Percentiles rank a stretch among this genome's conserved stretches.
These are phyloP conservation scores for Serendipita indica DNA, from an alignment of 768 basidiomycete genomes.

Conservation along the genomic window DNA sequence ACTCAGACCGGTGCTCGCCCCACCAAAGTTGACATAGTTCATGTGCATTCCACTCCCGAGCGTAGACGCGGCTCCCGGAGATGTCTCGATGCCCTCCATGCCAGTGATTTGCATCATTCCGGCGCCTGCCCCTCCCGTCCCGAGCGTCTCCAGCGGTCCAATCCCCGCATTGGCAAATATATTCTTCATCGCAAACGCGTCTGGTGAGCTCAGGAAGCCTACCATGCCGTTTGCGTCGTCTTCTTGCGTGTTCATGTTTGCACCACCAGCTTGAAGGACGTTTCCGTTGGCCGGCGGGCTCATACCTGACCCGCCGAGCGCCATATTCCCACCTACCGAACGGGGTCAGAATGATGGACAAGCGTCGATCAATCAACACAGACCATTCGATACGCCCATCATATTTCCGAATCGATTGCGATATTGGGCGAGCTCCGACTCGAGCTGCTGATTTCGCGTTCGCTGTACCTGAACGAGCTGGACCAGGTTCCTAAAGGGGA, in stretches of 20 bases:
- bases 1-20: background rate
- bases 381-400: background rate
- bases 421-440: slow-evolving; percentile 5
- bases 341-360: background rate
- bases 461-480: background rate
- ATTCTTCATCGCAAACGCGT: background rate
- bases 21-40: background rate
- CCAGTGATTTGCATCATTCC: background rate
- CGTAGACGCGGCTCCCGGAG: too few species aligned
- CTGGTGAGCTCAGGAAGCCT: background rate
- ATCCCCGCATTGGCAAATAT: background rate
- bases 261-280: background rate
- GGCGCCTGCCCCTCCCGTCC: background rate
- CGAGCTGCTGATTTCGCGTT: slow-evolving; percentile 1
- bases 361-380: background rate
- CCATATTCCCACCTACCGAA: background rate
- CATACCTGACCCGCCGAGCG: background rate
- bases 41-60: background rate
- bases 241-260: background rate
- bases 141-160: background rate
- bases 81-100: background rate
- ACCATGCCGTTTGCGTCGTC: background rate
- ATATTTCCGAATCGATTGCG: slow-evolving; percentile 1
- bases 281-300: background rate
- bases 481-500: background rate